Percentiles rank a stretch among this genome's conserved stretches.
Conservation (phyloP, 2,329 filamentous ascomycete genomes). For the Diaporthe destruens region DNA sequence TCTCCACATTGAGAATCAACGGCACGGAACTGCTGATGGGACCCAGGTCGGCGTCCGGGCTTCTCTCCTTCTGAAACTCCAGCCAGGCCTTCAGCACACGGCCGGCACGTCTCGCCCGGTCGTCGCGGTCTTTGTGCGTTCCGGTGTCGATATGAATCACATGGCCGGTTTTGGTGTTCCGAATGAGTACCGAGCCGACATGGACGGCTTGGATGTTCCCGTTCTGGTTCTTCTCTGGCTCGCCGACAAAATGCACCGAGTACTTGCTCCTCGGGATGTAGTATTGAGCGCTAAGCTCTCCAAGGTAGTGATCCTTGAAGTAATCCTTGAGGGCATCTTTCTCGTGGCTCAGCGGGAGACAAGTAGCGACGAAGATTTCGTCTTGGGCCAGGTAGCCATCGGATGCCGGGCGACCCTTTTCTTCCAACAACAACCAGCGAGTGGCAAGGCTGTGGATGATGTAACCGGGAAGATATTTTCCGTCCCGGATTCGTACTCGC, state of each 20-base stretch:
- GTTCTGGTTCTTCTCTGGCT: neutral
- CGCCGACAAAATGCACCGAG: constrained; percentile 1
- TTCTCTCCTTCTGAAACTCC: neutral
- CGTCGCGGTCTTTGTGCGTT: neutral
- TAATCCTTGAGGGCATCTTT: neutral
- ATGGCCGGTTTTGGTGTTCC: neutral
- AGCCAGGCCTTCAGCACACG: neutral
- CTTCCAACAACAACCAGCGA: neutral
- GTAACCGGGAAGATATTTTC: neutral
- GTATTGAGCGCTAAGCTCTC: neutral
- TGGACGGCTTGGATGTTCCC: neutral
- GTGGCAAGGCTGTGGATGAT: neutral
- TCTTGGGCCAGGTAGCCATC: constrained; percentile 1
- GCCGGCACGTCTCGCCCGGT: neutral
- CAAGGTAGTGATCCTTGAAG: neutral
- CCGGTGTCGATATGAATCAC: constrained; percentile 3
- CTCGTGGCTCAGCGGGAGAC: neutral
- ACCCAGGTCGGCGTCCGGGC: neutral
- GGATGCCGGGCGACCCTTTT: neutral
- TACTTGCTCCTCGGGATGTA: constrained; percentile 16
- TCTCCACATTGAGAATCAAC: neutral
- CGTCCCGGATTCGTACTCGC: neutral
- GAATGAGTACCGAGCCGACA: constrained; percentile 2
- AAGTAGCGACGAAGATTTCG: neutral
- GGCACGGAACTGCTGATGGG: neutral